Evolutionary conservation across 371 early-diverging fungal genomes (phyloP), one percentile per base, ranked within the genome.

Genomic region (Entomophthora muscae): DNA sequence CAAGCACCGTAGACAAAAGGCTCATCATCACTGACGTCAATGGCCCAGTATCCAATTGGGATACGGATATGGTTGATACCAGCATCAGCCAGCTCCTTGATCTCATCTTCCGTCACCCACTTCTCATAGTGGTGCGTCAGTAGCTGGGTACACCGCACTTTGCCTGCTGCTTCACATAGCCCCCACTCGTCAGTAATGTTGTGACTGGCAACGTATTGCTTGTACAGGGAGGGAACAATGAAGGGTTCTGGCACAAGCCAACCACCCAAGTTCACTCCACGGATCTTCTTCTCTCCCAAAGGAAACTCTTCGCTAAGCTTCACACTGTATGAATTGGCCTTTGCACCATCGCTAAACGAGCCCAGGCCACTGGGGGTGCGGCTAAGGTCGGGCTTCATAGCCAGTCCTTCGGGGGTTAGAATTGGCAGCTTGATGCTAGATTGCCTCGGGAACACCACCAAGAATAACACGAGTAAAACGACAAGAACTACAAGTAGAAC

Each of bases 21-120:
- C n/a, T n/a, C n/a, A n/a, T n/a, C n/a, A n/a, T n/a, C n/a, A n/a
- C n/a, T n/a, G n/a, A n/a, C n/a, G n/a, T n/a, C n/a, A n/a, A n/a
- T n/a, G n/a, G n/a, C n/a, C n/a, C n/a, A n/a, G n/a, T n/a, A n/a
- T n/a, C n/a, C n/a, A n/a, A n/a, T n/a, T n/a, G n/a, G n/a, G n/a
- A n/a, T n/a, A n/a, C n/a, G n/a, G n/a, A n/a, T n/a, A n/a, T n/a
- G n/a, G n/a, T n/a, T n/a, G n/a, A n/a, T n/a, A n/a, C n/a, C n/a
- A n/a, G n/a, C n/a, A n/a, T n/a, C n/a, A n/a, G n/a, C n/a, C n/a
- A n/a, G n/a, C n/a, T n/a, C n/a, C n/a, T n/a, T n/a, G n/a, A n/a
- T n/a, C n/a, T n/a, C n/a, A n/a, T n/a, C 71, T 53, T 77, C 80
- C 1, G 72, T 76, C 7, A 76, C 67, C 72, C 73, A 79, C 24